Base-by-base conservation (phyloP, 2,329 filamentous ascomycete species). In the Rhexocercosporidium sp. region DNA sequence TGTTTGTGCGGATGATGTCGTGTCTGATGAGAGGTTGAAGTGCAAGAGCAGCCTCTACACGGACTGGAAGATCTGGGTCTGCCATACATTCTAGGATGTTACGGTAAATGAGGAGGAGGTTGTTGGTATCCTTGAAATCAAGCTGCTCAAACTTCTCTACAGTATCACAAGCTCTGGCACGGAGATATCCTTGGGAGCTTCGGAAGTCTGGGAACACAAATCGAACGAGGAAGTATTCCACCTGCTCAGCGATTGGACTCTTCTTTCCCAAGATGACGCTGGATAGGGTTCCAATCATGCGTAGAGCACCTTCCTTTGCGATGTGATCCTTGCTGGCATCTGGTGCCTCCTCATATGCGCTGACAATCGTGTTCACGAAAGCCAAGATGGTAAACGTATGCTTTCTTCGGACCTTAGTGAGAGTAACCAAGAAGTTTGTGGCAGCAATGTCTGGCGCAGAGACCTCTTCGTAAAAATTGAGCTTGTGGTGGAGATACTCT, bases 191-290 rank as follows among this genome's bases (percentile, higher is more conserved):
- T 77, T 97, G 92, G 16, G 89, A 85, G 81, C 93, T 98, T 74
- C 93, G 90, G 84, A 99, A 99, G 77, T 99, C 96, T 56, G 96
- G 96, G 84, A 99, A 98, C 66, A 99, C 96, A 77, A 98, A 97
- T 76, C 95, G 92, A 62, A 98, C 95, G 73, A 99, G 92, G 85
- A 99, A 99, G 80, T 97, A 97, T 80, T 99, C 96, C 66, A 98
- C 94, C 80, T 98, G 94, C 77, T 97, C 92, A 41, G 95, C 96
- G 72, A 99, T 97, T 0, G 96, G 96, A 77, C 94, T 97, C 86
- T 98, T 98, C 86, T 98, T 99, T 73, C 94, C 93, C 41, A 99
- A 85, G 59, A 99, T 96, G 62, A 99, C 95, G 37, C 93, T 92
- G 0, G 96, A 93, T 56, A 99, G 83, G 0, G 95, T 97, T 29